Base-by-base conservation (phyloP, 2,329 filamentous ascomycete species). In the Sordariomycetes sp. region DNA sequence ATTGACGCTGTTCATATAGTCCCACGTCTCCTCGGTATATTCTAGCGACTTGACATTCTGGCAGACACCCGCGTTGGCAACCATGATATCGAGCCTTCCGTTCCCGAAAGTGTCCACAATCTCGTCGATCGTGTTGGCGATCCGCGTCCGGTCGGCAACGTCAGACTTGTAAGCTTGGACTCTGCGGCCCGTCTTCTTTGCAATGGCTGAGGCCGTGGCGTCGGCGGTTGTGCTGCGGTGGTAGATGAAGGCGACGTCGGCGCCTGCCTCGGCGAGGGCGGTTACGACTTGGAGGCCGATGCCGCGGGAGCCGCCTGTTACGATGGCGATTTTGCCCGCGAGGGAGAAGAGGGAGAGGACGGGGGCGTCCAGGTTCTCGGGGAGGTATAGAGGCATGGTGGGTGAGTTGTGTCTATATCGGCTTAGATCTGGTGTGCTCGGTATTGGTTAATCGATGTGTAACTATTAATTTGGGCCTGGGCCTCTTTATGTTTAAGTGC, bases 61-160 rank as follows among this genome's bases (percentile, higher is more conserved):
- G 36, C 36, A 39, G 57, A 90, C 84, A 55, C 87, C 87, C 13
- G 85, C 84, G 66, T 94, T 92, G 63, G 88, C 48, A n/a, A 52
- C 48, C 10, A 52, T 13, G 20, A 52, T 52, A 13, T 52, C 48
- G 20, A 52, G 48, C 20, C 48, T 24, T 8, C 25, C 25, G n/a
- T 52, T 52, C 36, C 36, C 36, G 10, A 39, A 39, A 3, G 10
- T 17, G 12, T 39, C 36, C 3, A 17, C 15, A 12, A 39, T 39
- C 36, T 39, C 12, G 36, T 39, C 13, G 6, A 39, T 39, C 36
- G 36, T 39, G 36, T 39, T 17, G 3, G 36, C 15, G 36, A 39
- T 39, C 10, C 36, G 10, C 10, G 36, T 39, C 36, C 36, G 36
- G 36, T 39, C 36, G 36, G 12, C 10, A 5, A 39, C 36, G 36